These are phyloP conservation scores for Mycena metata DNA, from an alignment of 768 basidiomycete genomes.

Conservation along the genomic window DNA sequence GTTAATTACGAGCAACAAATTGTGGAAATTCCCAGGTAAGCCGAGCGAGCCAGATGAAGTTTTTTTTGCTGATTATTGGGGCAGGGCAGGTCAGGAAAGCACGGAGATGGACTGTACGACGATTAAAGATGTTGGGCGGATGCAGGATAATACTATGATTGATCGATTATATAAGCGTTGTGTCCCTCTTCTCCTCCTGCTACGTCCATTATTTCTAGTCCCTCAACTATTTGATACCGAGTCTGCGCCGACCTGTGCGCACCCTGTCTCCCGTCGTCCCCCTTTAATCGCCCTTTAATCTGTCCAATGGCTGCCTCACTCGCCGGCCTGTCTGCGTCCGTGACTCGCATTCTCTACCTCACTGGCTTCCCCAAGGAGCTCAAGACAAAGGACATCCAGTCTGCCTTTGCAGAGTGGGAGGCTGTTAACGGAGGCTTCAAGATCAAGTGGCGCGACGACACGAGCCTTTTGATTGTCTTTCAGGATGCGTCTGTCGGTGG, in stretches of 20 bases:
- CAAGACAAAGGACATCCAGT: slow-evolving; percentile 97
- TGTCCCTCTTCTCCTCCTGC: slow-evolving; percentile 18
- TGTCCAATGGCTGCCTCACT: slow-evolving; percentile 76
- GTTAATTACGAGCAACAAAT: not conserved
- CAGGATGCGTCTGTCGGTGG: slow-evolving; percentile 89
- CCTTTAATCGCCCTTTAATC: slow-evolving; percentile 44
- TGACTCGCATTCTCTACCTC: slow-evolving; percentile 94
- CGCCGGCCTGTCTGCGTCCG: slow-evolving; percentile 90
- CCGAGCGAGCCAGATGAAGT: not conserved
- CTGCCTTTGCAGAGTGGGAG: slow-evolving; percentile 92
- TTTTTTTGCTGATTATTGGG: not conserved
- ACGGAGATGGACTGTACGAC: slow-evolving; percentile 22
- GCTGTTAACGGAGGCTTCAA: slow-evolving; percentile 91
- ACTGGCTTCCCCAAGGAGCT: slow-evolving; percentile 95
- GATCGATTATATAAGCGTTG: not conserved
- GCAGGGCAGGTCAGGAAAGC: not conserved
- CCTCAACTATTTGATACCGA: slow-evolving; percentile 30
- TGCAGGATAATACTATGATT: slow-evolving; percentile 18
- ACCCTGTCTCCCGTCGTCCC: slow-evolving; percentile 41
- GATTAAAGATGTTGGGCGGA: slow-evolving; percentile 20
- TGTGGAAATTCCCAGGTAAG: slow-evolving; percentile 23
- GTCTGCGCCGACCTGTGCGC: slow-evolving; percentile 41
- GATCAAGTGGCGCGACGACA: slow-evolving; percentile 99
- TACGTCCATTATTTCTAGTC: slow-evolving; percentile 32
- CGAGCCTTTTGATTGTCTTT: slow-evolving; percentile 95